Conservation (phyloP, 192 early-diverging fungal species). For the Glomus cerebriforme region DNA sequence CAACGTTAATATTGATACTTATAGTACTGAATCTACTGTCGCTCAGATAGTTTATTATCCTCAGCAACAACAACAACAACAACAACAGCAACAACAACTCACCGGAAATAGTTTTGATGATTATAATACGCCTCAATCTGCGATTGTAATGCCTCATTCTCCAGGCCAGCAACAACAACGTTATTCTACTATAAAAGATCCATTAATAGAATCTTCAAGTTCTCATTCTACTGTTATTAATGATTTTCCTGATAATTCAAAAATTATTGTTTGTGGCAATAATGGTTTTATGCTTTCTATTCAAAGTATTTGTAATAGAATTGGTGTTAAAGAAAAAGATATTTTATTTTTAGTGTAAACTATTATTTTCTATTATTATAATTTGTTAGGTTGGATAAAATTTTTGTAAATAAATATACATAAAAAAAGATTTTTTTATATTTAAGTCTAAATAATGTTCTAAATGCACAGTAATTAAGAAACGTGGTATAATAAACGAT, state of each 20-base stretch:
- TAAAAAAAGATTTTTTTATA: too few relatives aligned
- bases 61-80: background rate
- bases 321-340: background rate
- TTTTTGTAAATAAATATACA: too few relatives aligned
- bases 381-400: too few relatives aligned
- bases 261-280: background rate
- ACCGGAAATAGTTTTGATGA: background rate
- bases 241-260: background rate
- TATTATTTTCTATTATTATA: too few relatives aligned
- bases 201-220: background rate
- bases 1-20: background rate
- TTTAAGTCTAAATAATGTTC: too few relatives aligned
- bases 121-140: background rate
- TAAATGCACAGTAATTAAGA: too few relatives aligned
- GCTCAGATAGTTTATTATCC: background rate
- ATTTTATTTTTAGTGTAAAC: background rate
- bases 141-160: background rate
- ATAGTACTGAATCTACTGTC: background rate
- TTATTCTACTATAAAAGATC: background rate
- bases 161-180: background rate
- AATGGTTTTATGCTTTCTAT: background rate
- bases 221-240: background rate
- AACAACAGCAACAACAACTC: background rate
- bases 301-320: background rate
- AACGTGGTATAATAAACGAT: too few relatives aligned